Conservation (phyloP, 2,329 filamentous ascomycete genomes). For the Lachnellula arida region DNA sequence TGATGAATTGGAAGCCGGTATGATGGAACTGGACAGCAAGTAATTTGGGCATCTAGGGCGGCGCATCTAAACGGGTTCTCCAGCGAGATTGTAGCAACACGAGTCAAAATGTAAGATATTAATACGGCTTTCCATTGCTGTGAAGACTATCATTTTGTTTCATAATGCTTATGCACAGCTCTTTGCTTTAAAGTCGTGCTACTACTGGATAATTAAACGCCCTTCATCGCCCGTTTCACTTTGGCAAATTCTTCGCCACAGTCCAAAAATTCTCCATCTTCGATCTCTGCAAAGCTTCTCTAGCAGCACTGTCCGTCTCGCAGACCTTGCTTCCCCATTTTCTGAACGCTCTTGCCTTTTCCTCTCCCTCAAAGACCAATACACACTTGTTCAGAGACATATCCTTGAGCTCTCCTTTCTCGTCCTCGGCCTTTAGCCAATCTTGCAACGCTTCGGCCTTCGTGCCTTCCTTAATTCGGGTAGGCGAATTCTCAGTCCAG, state of each 20-base stretch:
- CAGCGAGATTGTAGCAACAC: not conserved
- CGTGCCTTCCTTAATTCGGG: conserved; percentile 56
- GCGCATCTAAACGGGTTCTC: not conserved
- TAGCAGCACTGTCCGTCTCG: conserved; percentile 85
- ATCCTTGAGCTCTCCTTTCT: conserved; percentile 73
- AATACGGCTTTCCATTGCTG: no score
- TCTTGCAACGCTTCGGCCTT: conserved; percentile 59
- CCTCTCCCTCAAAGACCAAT: conserved; percentile 86
- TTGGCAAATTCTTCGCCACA: conserved; percentile 61
- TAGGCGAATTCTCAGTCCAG: conserved; percentile 84
- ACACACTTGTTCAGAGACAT: conserved; percentile 76
- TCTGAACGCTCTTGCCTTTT: conserved; percentile 73
- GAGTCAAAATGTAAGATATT: not conserved
- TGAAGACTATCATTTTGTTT: not conserved
- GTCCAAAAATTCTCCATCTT: conserved; percentile 98
- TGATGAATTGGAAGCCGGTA: conserved; percentile 43
- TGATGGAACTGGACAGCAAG: conserved; percentile 39
- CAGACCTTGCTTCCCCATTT: conserved; percentile 90
- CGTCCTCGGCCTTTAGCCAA: conserved; percentile 78
- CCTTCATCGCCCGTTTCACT: not conserved
- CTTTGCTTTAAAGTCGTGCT: not conserved
- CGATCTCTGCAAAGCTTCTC: conserved; percentile 69
- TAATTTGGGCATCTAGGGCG: not conserved
- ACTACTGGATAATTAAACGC: not conserved
- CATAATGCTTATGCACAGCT: no score